Base-by-base conservation (phyloP, 225 moss, liverwort and hornwort genomes). In the Rhytidiadelphus loreus region DNA sequence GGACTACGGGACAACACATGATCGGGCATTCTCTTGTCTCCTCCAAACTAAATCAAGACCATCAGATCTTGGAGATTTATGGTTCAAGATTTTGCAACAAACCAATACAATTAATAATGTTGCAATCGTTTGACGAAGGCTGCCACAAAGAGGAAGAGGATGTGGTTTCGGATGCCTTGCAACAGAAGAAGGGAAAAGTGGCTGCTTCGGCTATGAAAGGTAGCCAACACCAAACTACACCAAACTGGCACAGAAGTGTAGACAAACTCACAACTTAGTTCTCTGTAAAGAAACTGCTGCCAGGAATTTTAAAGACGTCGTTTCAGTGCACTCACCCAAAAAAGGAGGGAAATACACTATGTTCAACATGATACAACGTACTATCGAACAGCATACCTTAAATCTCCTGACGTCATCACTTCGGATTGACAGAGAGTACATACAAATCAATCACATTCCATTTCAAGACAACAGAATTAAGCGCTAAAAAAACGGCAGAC, bases 291-390 rank as follows among this genome's bases (percentile, higher is more conserved):
- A 83, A 89, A 79, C 85, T 87, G 61, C 76, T 81, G 77, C 81
- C 86, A 88, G 83, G 41, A 88, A 63, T 83, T 77, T 76, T 50
- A 7, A 73, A 64, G 50, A 73, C 62, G 66, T 41, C 76, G 55
- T 87, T 82, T 83, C 80, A 86, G 77, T 86, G 86, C 75, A 90
- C 64, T 88, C 92, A 50, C 92, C 81, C 88, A 92, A 90, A 90
- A 88, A 90, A 86, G 88, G 90, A 92, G 92, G 92, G 88, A 80
- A 86, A 75, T 68, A 83, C 88, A 88, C 88, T 41, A 18, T 25
- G 63, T 66, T 88, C 78, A 74, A 84, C 77, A 83, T 90, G 88
- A 81, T 83, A 74, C 83, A 88, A 78, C 78, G 52, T 43, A 83
- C 68, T 86, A 83, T 84, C 74, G 30, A 80, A 80, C 84, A 46